Conservation (phyloP, 805 yeast species). For the Wickerhamiella domercqiae region DNA sequence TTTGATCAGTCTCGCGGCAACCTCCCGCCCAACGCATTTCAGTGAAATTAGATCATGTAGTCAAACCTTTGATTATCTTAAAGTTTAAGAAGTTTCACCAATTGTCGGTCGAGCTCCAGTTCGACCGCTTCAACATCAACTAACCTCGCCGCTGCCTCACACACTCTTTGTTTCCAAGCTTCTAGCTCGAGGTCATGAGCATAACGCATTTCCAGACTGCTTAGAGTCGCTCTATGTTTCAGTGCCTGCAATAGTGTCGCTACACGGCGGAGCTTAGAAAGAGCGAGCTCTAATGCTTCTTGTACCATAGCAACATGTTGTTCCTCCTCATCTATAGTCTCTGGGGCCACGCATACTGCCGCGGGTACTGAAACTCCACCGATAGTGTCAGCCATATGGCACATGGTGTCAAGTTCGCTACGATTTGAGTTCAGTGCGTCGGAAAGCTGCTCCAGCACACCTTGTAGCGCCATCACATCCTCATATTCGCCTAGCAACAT, state of each 20-base stretch:
- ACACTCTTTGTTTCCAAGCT: constrained; percentile 10
- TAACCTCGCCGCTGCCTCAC: constrained; percentile 8
- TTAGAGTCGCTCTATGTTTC: neutral
- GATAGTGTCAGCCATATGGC: constrained; percentile 13
- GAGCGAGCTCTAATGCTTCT: constrained; percentile 2
- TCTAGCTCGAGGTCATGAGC: constrained; percentile 6
- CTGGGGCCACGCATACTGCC: constrained; percentile 2
- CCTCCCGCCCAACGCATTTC: constrained; percentile 44
- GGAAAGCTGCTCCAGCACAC: constrained; percentile 16
- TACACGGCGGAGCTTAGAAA: constrained; percentile 2
- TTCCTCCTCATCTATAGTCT: constrained; percentile 4
- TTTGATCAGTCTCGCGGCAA: constrained; percentile 53
- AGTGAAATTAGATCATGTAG: neutral
- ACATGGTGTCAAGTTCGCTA: constrained; percentile 12
- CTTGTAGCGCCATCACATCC: constrained; percentile 19
- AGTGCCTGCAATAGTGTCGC: constrained; percentile 4
- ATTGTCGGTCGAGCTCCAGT: constrained; percentile 1
- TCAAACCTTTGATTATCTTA: too few species aligned
- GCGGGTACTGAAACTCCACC: constrained; percentile 9
- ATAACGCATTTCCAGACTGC: neutral
- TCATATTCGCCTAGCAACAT: constrained; percentile 16
- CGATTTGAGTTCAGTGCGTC: constrained; percentile 14
- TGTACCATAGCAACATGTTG: constrained; percentile 4
- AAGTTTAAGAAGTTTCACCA: constrained; percentile 8
- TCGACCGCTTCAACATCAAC: constrained; percentile 3